A percentile compares a stretch with the other conserved stretches of the same genome.
These are phyloP conservation scores for Cladosporium phlei DNA, from an alignment of 2,329 filamentous ascomycete species.

Conservation along the genomic window DNA sequence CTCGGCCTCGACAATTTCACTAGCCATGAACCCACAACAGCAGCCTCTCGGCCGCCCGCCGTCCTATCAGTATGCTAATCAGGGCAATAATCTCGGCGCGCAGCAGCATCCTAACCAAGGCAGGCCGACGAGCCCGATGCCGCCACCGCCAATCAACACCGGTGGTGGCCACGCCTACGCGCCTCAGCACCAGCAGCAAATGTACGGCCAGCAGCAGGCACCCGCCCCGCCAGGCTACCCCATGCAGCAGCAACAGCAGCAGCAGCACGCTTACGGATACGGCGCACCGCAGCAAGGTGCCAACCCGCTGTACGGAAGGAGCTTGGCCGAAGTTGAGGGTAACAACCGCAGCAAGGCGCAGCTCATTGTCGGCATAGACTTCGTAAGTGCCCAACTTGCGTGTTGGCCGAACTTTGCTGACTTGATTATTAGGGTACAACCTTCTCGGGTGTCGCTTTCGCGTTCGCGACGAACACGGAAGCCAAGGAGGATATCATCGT, in stretches of 20 bases:
- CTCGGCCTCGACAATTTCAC: conserved; percentile 45
- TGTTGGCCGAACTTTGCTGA: conserved; percentile 12
- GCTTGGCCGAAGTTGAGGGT: conserved; percentile 68
- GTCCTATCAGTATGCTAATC: conserved; percentile 56
- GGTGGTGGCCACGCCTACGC: conserved; percentile 47
- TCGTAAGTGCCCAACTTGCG: conserved; percentile 56
- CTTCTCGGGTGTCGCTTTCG: conserved; percentile 94
- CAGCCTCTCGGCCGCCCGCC: conserved; percentile 57
- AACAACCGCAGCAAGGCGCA: conserved; percentile 89
- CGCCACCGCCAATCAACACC: conserved; percentile 43
- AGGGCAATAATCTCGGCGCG: conserved; percentile 33
- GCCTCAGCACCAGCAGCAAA: conserved; percentile 40
- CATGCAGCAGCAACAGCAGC: conserved; percentile 29
- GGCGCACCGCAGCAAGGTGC: conserved; percentile 15
- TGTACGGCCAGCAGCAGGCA: conserved; percentile 34
- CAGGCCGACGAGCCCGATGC: conserved; percentile 45
- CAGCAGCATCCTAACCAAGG: conserved; percentile 40
- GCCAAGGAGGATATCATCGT: conserved; percentile 98
- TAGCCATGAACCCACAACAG: conserved; percentile 52
- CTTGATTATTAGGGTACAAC: conserved; percentile 69
- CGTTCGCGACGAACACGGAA: conserved; percentile 90
- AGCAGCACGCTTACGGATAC: conserved; percentile 12
- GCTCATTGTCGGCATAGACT: conserved; percentile 97
- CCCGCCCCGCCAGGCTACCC: conserved; percentile 33
- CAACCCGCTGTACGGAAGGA: conserved; percentile 19